Conservation (phyloP, 768 basidiomycete species). For the Boletellus ananiceps region DNA sequence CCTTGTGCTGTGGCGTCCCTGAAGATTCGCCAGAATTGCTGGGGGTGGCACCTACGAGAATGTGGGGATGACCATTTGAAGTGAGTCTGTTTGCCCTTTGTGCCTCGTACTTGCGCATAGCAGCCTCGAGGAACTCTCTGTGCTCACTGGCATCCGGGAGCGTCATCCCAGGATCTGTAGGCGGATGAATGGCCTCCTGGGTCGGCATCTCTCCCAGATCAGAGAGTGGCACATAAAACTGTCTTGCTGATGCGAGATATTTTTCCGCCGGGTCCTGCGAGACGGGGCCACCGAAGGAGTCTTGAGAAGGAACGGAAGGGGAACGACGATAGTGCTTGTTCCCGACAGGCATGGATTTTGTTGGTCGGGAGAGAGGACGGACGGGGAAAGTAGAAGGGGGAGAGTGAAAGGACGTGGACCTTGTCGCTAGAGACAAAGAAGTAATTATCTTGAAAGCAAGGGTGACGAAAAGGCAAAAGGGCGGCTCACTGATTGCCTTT, state of each 20-base stretch:
- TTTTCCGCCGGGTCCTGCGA: conserved; percentile 44
- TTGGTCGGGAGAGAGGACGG: conserved; percentile 14
- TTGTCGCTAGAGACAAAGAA: conserved; percentile 26
- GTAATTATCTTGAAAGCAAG: conserved; percentile 23
- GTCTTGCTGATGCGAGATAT: conserved; percentile 43
- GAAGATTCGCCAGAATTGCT: conserved; percentile 34
- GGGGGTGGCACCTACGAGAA: conserved; percentile 56
- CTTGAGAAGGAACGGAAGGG: conserved; percentile 45
- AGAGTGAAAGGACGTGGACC: conserved; percentile 34
- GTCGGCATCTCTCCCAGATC: conserved; percentile 41
- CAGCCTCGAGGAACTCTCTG: conserved; percentile 17
- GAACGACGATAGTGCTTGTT: conserved; percentile 29
- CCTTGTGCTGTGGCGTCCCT: conserved; percentile 11
- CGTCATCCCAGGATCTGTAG: conserved; percentile 44
- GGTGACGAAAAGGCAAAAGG: conserved; percentile 15
- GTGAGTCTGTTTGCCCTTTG: conserved; percentile 13
- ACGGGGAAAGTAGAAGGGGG: conserved; percentile 17
- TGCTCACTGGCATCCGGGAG: conserved; percentile 44
- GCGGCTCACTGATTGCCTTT: conserved; percentile 32
- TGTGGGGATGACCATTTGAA: conserved; percentile 11
- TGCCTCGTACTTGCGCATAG: conserved; percentile 25
- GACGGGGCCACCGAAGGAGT: conserved; percentile 58
- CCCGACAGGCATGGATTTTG: conserved; percentile 22
- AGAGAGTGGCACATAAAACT: conserved; percentile 55
- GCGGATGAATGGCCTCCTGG: conserved; percentile 24